Conservation (phyloP, 495 filamentous ascomycete species). For the Bathelium albidoporum region DNA sequence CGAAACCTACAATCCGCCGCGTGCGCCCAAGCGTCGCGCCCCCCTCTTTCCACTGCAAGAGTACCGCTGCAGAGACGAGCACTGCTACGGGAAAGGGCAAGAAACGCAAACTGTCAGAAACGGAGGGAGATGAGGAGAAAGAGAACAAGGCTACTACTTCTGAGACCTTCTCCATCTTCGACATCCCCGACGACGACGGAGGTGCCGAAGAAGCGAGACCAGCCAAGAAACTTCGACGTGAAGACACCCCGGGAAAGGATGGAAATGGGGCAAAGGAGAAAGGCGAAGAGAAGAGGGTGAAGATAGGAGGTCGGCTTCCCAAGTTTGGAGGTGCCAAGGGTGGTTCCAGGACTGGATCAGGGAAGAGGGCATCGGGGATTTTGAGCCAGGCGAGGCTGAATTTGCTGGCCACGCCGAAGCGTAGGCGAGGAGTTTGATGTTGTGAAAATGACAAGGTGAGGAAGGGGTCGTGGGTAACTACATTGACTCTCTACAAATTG, state of each 20-base stretch:
- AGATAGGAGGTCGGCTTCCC: slow-evolving; percentile 16
- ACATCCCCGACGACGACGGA: slow-evolving; percentile 14
- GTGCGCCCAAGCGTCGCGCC: slow-evolving; percentile 9
- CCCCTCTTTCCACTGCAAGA: not conserved
- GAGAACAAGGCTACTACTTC: slow-evolving; percentile 13
- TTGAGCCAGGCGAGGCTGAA: slow-evolving; percentile 30
- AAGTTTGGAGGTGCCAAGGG: not conserved
- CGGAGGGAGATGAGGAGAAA: slow-evolving; percentile 12
- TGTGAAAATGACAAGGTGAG: not conserved
- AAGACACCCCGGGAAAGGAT: slow-evolving; percentile 12
- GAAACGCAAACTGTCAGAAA: slow-evolving; percentile 30
- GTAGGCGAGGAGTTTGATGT: slow-evolving; percentile 2
- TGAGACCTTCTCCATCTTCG: slow-evolving; percentile 2
- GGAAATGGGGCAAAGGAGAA: slow-evolving; percentile 3
- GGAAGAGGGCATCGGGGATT: slow-evolving; percentile 11
- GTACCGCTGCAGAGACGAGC: not conserved
- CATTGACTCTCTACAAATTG: too few species aligned
- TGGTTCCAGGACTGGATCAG: slow-evolving; percentile 12
- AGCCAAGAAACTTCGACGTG: slow-evolving; percentile 25
- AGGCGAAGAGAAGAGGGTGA: slow-evolving; percentile 5
- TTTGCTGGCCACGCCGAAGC: slow-evolving; percentile 30
- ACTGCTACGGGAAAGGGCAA: slow-evolving; percentile 12
- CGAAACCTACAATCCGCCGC: slow-evolving; percentile 16
- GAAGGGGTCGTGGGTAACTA: not conserved
- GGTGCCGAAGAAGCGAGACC: slow-evolving; percentile 20